Base-by-base conservation (phyloP, 129 eudicot species). In the Escallonia rubra region DNA sequence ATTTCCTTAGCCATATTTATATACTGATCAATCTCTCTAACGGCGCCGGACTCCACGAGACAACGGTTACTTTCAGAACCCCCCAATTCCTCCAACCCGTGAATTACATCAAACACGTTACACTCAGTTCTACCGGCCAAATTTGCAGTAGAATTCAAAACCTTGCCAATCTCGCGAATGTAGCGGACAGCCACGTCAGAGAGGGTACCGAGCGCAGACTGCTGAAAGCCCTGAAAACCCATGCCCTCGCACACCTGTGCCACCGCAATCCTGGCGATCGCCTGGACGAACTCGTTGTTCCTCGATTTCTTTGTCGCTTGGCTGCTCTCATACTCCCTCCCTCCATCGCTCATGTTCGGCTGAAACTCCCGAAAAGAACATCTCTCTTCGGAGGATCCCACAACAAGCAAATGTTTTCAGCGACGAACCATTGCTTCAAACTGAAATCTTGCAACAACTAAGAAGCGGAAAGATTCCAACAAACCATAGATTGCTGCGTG, bases 331-430 rank as follows among this genome's bases (percentile, higher is more conserved):
- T 66, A 78, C 77, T 87, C 94, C 72, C 85, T 80, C 71, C 83
- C 84, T 59, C 89, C 89, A 90, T 86, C 69, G 84, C 72, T 87
- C 97, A 87, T 90, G 73, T 82, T 86, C 83, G 61, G 76, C 57
- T 63, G 48, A 78, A 66, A 57, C 52, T 41, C 42, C 64, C 66
- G n/a, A 69, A 58, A 10, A 41, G 4, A 8, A n/a, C 67, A 11
- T 43, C 13, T 43, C 2, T 50, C 44, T 46, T 10, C 41, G 10
- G 4, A 38, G 8, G 14, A 59, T 13, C 12, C 11, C 63, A 53
- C 58, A 53, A 8, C 5, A 13, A 7, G 11, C 59, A 55, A 55
- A 55, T 50, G 10, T 6, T 34, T 58, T 39, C 61, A 57, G 61
- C 8, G 4, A 23, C 9, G 11, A 58, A 39, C 39, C 43, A 38